These are phyloP conservation scores for Talaromyces rugulosus DNA, from an alignment of 2,329 filamentous ascomycete genomes.

Conservation along the genomic window DNA sequence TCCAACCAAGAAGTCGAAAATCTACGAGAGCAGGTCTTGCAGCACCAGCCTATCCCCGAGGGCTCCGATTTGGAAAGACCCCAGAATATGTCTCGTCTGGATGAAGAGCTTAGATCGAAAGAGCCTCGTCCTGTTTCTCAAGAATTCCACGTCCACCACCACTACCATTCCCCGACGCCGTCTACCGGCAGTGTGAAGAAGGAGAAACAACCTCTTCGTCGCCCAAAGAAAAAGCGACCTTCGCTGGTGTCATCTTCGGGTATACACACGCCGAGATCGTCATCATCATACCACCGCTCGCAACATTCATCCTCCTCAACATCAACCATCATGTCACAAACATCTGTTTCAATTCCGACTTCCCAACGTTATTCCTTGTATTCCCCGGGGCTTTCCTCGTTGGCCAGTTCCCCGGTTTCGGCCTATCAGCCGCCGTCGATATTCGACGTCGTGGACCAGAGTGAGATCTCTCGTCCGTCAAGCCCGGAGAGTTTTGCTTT, in stretches of 20 bases:
- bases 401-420: constrained; percentile 76
- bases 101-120: constrained; percentile 64
- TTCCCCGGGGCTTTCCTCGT: constrained; percentile 58
- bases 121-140: constrained; percentile 54
- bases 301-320: constrained; percentile 42
- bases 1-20: constrained; percentile 93
- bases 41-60: constrained; percentile 52
- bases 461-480: constrained; percentile 67
- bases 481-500: constrained; percentile 70
- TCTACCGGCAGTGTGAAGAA: constrained; percentile 38
- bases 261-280: constrained; percentile 31
- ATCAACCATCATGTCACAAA: constrained; percentile 61
- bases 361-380: constrained; percentile 33
- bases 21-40: constrained; percentile 73
- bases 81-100: constrained; percentile 53
- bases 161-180: constrained; percentile 72
- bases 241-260: constrained; percentile 32
- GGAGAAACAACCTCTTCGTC: constrained; percentile 46
- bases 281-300: constrained; percentile 15
- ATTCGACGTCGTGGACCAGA: constrained; percentile 68
- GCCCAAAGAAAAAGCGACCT: constrained; percentile 68
- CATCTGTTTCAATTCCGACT: constrained; percentile 55
- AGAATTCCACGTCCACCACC: constrained; percentile 88
- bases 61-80: not conserved
- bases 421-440: constrained; percentile 67